Evolutionary conservation across 2,329 filamentous ascomycete species (phyloP), one percentile per base, ranked within the genome.

Genomic region (Botrytis fabae): DNA sequence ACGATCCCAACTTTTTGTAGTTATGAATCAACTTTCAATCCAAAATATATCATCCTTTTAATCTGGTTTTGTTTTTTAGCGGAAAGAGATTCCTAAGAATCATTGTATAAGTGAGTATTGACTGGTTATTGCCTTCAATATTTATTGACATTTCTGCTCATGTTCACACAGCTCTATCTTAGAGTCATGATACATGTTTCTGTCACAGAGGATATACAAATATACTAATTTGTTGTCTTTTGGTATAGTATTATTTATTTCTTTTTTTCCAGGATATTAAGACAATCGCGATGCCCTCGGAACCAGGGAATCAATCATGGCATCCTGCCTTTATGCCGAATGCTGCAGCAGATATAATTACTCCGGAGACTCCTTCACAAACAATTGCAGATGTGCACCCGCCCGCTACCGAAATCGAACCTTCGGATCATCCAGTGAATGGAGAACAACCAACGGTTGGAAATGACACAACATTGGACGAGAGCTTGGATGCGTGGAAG

Each of bases 301-400:
- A 84, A 79, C 81, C 82, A 75, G 80, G 83, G 62, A 82, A 79
- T 77, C 81, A 83, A 75, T 82, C 85, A 73, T 87, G 85, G 85
- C 82, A 88, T 81, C 85, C 86, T 73, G 85, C 86, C 65, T 81
- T 85, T 78, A 86, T 85, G 85, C 85, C 86, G 74, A 83, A 87
- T 78, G 79, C 81, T 72, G 72, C 74, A 59, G 76, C 78, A 65
- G 76, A 78, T 46, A 57, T 74, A 74, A 73, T 76, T 62, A 71
- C 73, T 57, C 44, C 74, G 60, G 72, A 77, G 42, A 32, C 74
- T 18, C 60, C 38, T 28, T 28, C 59, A 25, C 42, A 54, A 59
- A 20, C 46, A 64, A 75, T 28, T 32, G 62, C 62, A 20, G 62
- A 68, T 35, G 59, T 71, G 40, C 65, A 74, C 40, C 51, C 54